phyloP scores from a whole-genome alignment of 352 stramenopile genomes.

The Pythium folliculosum region DNA sequence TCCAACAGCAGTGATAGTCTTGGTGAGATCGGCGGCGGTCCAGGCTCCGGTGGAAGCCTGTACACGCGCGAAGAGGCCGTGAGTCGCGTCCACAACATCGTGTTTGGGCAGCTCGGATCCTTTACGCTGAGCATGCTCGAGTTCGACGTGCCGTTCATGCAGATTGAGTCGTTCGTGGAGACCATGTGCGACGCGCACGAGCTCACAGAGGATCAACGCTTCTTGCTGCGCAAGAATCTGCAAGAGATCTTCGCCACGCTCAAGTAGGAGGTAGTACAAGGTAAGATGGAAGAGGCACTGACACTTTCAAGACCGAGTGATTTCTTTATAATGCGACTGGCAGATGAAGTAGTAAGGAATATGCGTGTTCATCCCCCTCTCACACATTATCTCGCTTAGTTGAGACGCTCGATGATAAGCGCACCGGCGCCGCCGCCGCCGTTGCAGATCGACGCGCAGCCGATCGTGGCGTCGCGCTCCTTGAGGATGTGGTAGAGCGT shows the following conservation, averaged over 20 bases:
- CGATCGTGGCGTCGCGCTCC: conserved; percentile 94
- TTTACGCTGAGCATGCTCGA: conserved; percentile 90
- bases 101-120: conserved; percentile 83
- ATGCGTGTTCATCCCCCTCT: background rate
- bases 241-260: conserved; percentile 71
- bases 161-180: conserved; percentile 87
- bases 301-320: background rate
- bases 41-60: background rate
- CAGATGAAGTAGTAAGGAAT: background rate
- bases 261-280: conserved; percentile 17
- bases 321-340: background rate
- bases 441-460: conserved; percentile 98
- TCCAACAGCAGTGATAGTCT: conserved; percentile 9
- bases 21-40: background rate
- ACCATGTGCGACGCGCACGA: conserved; percentile 88
- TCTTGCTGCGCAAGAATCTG: conserved; percentile 77
- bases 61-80: conserved; percentile 80
- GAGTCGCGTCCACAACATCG: conserved; percentile 84
- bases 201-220: conserved; percentile 84
- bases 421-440: conserved; percentile 96
- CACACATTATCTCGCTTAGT: conserved; percentile 33
- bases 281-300: background rate
- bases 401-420: conserved; percentile 94
- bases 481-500: conserved; percentile 95
- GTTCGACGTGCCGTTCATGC: conserved; percentile 73